Evolutionary conservation across 23 red algal species (phyloP).

Genomic region (Chondrus crispus): DNA sequence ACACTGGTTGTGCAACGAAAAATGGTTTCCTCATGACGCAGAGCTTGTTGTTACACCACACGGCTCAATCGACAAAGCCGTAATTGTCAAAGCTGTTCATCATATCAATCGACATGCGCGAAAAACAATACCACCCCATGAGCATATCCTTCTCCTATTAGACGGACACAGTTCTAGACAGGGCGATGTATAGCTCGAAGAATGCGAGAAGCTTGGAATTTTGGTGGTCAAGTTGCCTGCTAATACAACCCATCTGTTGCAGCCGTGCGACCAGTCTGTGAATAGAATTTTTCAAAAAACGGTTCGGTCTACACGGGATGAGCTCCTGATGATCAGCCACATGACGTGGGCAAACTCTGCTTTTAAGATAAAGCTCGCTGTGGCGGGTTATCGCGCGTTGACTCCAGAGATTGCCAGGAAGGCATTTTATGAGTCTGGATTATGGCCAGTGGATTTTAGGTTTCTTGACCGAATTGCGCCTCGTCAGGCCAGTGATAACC

Average conservation of each 20-base stretch:
- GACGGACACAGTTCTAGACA: background rate
- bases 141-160: background rate
- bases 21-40: background rate
- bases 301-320: background rate
- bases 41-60: background rate
- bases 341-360: background rate
- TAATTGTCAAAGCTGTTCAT: background rate
- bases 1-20: background rate
- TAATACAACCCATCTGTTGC: slow-evolving; percentile 12
- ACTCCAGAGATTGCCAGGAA: background rate
- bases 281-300: background rate
- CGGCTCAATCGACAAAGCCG: background rate
- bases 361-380: background rate
- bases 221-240: background rate
- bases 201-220: background rate
- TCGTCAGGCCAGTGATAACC: too few relatives aligned
- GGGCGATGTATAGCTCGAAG: background rate
- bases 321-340: background rate
- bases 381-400: background rate
- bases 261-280: background rate
- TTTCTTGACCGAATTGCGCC: background rate
- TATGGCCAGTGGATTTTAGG: slow-evolving; percentile 5
- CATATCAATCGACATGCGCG: background rate
- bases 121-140: background rate
- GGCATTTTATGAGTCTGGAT: background rate